phyloP scores from a whole-genome alignment of 805 yeast species.

The Gaillardinia entomophila region DNA sequence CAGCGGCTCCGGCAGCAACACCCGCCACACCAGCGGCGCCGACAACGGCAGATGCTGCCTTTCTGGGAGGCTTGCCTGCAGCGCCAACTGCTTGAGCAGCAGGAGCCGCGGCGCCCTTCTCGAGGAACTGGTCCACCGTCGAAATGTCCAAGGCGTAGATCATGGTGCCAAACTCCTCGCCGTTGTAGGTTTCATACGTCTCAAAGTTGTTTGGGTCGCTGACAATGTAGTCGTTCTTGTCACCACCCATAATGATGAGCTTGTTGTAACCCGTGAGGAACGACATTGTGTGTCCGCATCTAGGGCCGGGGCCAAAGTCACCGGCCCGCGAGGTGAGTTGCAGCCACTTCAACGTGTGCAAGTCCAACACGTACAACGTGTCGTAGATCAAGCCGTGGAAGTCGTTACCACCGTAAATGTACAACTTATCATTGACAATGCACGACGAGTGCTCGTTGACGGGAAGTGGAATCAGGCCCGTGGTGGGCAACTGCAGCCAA shows the following conservation, averaged over 20 bases:
- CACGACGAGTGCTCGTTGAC: slow-evolving; percentile 90
- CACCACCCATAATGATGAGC: slow-evolving; percentile 88
- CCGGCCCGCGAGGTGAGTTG: slow-evolving; percentile 45
- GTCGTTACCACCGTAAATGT: slow-evolving; percentile 86
- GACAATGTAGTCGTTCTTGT: slow-evolving; percentile 61
- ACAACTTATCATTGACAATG: slow-evolving; percentile 69
- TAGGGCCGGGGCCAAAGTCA: slow-evolving; percentile 62
- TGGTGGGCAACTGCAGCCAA: slow-evolving; percentile 68
- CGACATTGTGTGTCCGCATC: slow-evolving; percentile 90
- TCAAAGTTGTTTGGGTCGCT: slow-evolving; percentile 44
- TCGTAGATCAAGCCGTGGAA: slow-evolving; percentile 62
- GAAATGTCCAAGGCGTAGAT: slow-evolving; percentile 59
- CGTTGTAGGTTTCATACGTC: slow-evolving; percentile 47
- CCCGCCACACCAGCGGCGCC: not conserved
- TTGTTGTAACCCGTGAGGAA: slow-evolving; percentile 60
- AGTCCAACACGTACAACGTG: slow-evolving; percentile 68
- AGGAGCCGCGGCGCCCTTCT: slow-evolving; percentile 10
- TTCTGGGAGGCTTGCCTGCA: not conserved
- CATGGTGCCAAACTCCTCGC: slow-evolving; percentile 47
- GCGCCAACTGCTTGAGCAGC: slow-evolving; percentile 15
- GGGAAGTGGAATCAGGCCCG: slow-evolving; percentile 77
- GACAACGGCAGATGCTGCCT: not conserved
- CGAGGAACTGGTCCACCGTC: slow-evolving; percentile 28
- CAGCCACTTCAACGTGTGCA: slow-evolving; percentile 69
- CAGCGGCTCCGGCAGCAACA: not conserved